Conservation (phyloP, 306 rosid species). For the Citrullus mucosospermus region DNA sequence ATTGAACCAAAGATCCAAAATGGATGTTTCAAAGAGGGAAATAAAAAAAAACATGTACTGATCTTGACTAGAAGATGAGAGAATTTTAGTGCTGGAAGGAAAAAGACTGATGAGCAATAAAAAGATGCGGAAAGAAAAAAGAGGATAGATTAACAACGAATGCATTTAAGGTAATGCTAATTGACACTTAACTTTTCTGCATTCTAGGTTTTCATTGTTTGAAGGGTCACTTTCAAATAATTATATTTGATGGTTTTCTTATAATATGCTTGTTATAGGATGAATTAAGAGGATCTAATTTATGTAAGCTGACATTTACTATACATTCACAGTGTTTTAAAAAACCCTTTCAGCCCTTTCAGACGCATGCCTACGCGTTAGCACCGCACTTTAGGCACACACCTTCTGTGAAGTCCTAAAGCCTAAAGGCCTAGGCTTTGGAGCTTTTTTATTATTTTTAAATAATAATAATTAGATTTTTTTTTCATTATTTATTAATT, state of each 20-base stretch:
- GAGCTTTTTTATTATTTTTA: too few relatives aligned
- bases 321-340: too few relatives aligned
- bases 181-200: not conserved
- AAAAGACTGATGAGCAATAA: not conserved
- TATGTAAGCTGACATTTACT: not conserved
- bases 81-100: not conserved
- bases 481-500: too few relatives aligned
- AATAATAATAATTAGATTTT: too few relatives aligned
- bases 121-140: not conserved
- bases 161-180: not conserved
- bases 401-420: too few relatives aligned
- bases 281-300: not conserved
- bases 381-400: too few relatives aligned
- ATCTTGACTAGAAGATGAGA: not conserved
- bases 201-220: not conserved
- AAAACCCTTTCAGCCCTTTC: too few relatives aligned
- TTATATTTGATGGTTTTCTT: constrained; percentile 1
- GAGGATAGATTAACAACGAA: not conserved
- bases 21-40: constrained; percentile 2
- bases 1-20: constrained; percentile 2
- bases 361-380: too few relatives aligned
- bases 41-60: not conserved
- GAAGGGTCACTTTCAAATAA: not conserved
- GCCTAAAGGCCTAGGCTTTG: too few relatives aligned
- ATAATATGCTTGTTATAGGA: not conserved